phyloP scores from a whole-genome alignment of 129 eudicot genomes.

The Heracleum sosnowskyi region DNA sequence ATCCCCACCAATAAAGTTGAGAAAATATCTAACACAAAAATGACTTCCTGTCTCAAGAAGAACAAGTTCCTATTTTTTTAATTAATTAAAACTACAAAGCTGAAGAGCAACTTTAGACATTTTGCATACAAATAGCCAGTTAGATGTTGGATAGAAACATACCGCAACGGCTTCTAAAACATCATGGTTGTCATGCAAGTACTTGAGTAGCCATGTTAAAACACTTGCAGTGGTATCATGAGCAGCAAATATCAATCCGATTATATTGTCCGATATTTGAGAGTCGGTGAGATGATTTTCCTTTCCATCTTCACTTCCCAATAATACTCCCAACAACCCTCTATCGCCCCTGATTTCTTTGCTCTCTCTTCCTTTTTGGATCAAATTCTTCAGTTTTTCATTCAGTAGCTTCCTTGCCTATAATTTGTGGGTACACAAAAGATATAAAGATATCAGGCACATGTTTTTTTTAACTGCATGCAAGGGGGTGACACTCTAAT shows the following conservation, averaged over 20 bases:
- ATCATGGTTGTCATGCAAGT: conserved; percentile 48
- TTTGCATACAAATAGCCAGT: background rate
- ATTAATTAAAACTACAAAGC: background rate
- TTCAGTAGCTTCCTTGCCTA: conserved; percentile 74
- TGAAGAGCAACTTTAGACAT: background rate
- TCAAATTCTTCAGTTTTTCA: conserved; percentile 42
- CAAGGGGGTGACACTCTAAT: background rate
- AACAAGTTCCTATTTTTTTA: background rate
- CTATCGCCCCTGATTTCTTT: conserved; percentile 44
- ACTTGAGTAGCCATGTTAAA: conserved; percentile 74
- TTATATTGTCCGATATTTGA: conserved; percentile 71
- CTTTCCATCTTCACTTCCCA: conserved; percentile 25
- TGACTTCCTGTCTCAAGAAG: background rate
- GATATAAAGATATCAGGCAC: background rate
- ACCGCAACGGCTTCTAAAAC: conserved; percentile 64
- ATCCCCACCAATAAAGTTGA: background rate
- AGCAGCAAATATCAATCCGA: conserved; percentile 84
- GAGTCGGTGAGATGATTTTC: conserved; percentile 37
- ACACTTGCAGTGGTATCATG: conserved; percentile 89
- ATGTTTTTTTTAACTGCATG: background rate
- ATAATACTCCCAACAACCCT: conserved; percentile 27
- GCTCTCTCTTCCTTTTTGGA: conserved; percentile 44
- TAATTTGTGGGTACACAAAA: background rate
- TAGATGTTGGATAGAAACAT: background rate
- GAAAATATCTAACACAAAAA: background rate